Base-by-base conservation (phyloP, 2,329 filamentous ascomycete genomes). In the Drechslera avenae region DNA sequence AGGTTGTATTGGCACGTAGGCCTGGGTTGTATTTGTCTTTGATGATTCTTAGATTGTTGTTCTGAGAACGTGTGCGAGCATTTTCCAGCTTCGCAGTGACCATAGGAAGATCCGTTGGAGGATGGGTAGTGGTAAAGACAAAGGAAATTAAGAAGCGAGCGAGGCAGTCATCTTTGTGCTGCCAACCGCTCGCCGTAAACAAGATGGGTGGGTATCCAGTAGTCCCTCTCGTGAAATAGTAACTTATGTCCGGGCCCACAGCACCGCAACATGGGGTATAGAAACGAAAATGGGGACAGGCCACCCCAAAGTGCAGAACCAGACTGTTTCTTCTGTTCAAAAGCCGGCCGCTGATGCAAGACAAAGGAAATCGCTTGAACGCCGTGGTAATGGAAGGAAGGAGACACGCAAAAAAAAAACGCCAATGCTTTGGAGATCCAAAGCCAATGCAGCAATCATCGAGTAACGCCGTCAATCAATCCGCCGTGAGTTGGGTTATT, bases 381-480 rank as follows among this genome's bases (percentile, higher is more conserved):
- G 71, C 70, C 70, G 53, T 52, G 60, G 60, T 61, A 63, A 59
- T 54, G 54, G 52, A 59, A 64, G 60, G 12, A 37, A 37, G 31
- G 6, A 23, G 7, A 37, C 9, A 37, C n/a, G n/a, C n/a, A 45
- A 23, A 39, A 39, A 21, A 39, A 10, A 55, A 71, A 73, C 67
- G 64, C 69, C 69, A 54, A 63, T 68, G 66, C 66, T 67, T 59
- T 66, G 61, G 52, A 58, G 55, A 56, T 56, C 55, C 63, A 59
- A 64, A 66, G 62, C 62, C 60, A 56, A 66, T 66, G 63, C 64
- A 66, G 58, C 60, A 66, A 57, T 62, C 61, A 61, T 67, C 54
- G 64, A 62, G 12, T 63, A 71, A 74, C 71, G 69, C 72, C 71
- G 46, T 70, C 48, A 61, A 54, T 70, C 63, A 63, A 59, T 64